Evolutionary conservation across 805 yeast genomes (phyloP), one percentile per base, ranked within the genome.

Genomic region (Torulaspora indica): DNA sequence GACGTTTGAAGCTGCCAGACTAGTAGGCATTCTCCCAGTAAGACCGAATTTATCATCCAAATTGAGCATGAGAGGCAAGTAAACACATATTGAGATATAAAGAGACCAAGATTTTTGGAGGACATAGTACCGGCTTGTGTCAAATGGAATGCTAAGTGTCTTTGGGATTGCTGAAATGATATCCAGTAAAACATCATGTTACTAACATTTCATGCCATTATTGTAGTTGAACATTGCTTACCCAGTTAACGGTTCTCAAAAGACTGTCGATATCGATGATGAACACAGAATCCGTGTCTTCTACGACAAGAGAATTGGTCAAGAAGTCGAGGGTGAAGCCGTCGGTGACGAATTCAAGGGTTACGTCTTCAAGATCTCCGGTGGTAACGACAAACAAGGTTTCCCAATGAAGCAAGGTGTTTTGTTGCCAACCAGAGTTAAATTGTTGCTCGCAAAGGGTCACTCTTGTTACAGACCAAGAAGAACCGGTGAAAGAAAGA

Each of bases 381-480:
- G 98, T 73, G 98, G 98, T 84, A 93, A 93, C 85, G 98, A 93
- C 81, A 93, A 93, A 80, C 98, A 93, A 81, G 98, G 98, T 80
- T 93, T 93, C 96, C 98, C 98, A 78, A 93, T 95, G 98, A 93
- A 90, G 78, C 98, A 95, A 79, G 98, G 98, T 85, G 98, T 93
- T 60, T 79, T 93, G 82, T 93, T 88, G 81, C 98, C 98, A 77
- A 89, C 95, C 83, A 95, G 98, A 84, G 98, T 93, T 67, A 89
- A 86, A 74, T 82, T 93, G 68, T 82, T 93, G 72, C 80, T 93
- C 71, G 74, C 95, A 64, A 82, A 88, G 77, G 96, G 91, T 69
- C 84, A 78, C 79, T 87, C 97, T 66, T 91, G 98, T 82, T 93
- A 93, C 95, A 91, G 98, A 82, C 95, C 96, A 75, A 93, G 98